Evolutionary conservation across 768 basidiomycete species (phyloP).

Genomic region (Lactarius sp.): DNA sequence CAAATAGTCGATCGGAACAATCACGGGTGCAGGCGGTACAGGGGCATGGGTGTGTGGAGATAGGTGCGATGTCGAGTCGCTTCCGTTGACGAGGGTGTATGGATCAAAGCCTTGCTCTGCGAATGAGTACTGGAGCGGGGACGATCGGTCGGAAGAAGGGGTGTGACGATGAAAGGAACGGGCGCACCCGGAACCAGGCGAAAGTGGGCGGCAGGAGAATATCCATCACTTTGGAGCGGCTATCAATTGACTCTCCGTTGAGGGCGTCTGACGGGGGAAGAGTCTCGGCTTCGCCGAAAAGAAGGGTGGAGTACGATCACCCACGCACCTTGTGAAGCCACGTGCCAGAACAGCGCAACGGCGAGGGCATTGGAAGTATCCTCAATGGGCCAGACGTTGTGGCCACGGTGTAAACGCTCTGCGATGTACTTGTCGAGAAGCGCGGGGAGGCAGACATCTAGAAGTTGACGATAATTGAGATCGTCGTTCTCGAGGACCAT

Average conservation of each 20-base stretch:
- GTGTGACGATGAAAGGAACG: neutral
- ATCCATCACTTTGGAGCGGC: conserved; percentile 14
- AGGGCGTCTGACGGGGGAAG: conserved; percentile 15
- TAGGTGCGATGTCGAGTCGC: neutral
- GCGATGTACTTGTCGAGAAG: conserved; percentile 15
- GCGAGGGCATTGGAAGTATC: conserved; percentile 20
- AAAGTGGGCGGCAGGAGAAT: conserved; percentile 17
- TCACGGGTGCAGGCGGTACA: conserved; percentile 3
- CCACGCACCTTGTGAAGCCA: conserved; percentile 24
- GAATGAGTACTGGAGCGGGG: conserved; percentile 19
- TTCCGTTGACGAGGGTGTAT: neutral
- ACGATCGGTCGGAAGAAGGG: conserved; percentile 10
- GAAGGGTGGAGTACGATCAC: conserved; percentile 13
- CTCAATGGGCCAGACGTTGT: conserved; percentile 19
- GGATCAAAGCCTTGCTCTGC: conserved; percentile 21
- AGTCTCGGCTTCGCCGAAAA: neutral
- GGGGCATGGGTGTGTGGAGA: neutral
- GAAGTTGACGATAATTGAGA: conserved; percentile 18
- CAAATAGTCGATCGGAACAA: conserved; percentile 8
- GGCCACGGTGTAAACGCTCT: conserved; percentile 10
- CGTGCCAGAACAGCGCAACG: conserved; percentile 26
- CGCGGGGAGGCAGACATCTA: conserved; percentile 8
- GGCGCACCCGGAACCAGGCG: conserved; percentile 23
- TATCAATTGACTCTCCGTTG: conserved; percentile 18
- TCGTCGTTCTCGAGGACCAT: conserved; percentile 25